phyloP scores from a whole-genome alignment of 345 rosid genomes.

The Boechera retrofracta region DNA sequence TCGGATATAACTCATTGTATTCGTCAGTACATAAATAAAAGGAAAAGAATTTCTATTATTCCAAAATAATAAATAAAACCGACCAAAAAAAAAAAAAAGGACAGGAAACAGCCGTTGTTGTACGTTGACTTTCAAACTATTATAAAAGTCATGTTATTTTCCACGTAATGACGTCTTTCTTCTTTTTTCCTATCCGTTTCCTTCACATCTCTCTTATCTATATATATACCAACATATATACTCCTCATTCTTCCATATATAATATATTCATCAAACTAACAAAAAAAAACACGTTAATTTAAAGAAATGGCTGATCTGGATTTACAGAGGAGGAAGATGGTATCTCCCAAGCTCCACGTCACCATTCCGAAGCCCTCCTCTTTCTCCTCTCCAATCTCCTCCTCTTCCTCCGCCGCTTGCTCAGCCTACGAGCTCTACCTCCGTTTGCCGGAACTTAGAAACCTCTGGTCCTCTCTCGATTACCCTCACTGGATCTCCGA shows the following conservation, averaged over 20 bases:
- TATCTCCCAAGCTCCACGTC: conserved; percentile 57
- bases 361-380: conserved; percentile 49
- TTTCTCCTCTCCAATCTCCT: conserved; percentile 48
- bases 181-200: conserved; percentile 34
- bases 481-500: conserved; percentile 76
- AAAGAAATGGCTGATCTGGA: conserved; percentile 71
- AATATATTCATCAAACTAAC: conserved; percentile 1
- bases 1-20: conserved; percentile 12
- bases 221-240: not conserved
- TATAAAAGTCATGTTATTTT: conserved; percentile 10
- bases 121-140: conserved; percentile 43
- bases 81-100: not conserved
- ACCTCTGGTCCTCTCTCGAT: conserved; percentile 53
- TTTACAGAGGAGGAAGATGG: conserved; percentile 62
- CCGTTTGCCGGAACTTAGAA: conserved; percentile 70
- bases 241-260: not conserved
- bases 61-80: not conserved
- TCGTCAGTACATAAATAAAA: conserved; percentile 16
- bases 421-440: conserved; percentile 79
- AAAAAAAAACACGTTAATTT: not conserved
- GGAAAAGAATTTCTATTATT: not conserved
- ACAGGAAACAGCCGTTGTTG: conserved; percentile 41
- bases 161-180: conserved; percentile 21
- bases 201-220: conserved; percentile 6
- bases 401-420: conserved; percentile 57